Conservation (phyloP, 2,329 filamentous ascomycete species). For the Calonectria multiphialidica region DNA sequence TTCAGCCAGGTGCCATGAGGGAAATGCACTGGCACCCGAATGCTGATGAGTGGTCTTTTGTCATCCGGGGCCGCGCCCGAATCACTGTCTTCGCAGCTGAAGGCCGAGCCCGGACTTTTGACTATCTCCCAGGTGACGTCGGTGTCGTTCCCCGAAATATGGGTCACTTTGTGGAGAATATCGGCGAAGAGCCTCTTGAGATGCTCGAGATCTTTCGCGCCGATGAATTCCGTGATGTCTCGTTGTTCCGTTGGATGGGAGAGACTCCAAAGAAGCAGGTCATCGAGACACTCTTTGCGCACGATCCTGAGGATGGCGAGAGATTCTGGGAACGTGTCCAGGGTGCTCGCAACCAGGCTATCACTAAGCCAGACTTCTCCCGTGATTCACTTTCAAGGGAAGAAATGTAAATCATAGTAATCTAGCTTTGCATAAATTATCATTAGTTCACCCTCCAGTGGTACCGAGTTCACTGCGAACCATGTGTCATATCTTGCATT, state of each 20-base stretch:
- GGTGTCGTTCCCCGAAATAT: conserved; percentile 83
- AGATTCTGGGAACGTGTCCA: conserved; percentile 74
- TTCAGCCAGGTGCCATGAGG: conserved; percentile 78
- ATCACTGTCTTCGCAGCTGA: conserved; percentile 81
- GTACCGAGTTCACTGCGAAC: too few species aligned
- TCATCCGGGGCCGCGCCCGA: conserved; percentile 77
- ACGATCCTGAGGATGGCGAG: conserved; percentile 71
- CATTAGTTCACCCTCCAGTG: too few species aligned
- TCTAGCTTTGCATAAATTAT: not conserved
- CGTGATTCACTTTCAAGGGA: not conserved
- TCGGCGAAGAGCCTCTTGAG: conserved; percentile 80
- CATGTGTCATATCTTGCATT: too few species aligned
- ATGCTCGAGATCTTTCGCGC: conserved; percentile 82
- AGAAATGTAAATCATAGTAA: not conserved
- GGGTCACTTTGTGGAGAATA: conserved; percentile 86
- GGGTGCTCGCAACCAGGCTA: conserved; percentile 69
- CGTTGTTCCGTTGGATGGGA: conserved; percentile 80
- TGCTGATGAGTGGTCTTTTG: conserved; percentile 86
- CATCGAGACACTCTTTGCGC: conserved; percentile 73
- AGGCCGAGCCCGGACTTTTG: conserved; percentile 78
- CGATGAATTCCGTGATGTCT: conserved; percentile 79
- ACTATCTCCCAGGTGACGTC: conserved; percentile 81
- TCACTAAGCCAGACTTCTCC: conserved; percentile 52
- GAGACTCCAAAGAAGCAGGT: conserved; percentile 77
- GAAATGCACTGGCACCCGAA: conserved; percentile 89